Conservation (phyloP, 768 basidiomycete genomes). For the Psilocybe azurescens region DNA sequence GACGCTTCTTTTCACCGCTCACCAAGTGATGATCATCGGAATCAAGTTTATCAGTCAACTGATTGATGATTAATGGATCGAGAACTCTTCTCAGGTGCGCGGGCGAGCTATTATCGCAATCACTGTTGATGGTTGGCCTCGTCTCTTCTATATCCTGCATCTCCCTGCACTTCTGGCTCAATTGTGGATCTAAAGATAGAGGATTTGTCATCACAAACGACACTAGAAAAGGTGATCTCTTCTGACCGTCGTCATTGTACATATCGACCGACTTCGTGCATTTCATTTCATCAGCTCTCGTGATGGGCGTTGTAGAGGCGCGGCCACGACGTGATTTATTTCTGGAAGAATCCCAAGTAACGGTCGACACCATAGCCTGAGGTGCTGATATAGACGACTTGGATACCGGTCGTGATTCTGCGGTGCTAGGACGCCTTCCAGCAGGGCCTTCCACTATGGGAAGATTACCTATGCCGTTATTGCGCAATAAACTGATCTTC, state of each 20-base stretch:
- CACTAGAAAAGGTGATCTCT: neutral
- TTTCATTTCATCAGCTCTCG: neutral
- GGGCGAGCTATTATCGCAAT: neutral
- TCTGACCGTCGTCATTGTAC: slow-evolving; percentile 2
- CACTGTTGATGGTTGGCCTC: neutral
- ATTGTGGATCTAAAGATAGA: slow-evolving; percentile 14
- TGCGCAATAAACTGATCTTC: slow-evolving; percentile 17
- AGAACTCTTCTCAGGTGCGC: neutral
- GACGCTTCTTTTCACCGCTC: neutral
- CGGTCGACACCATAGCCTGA: slow-evolving; percentile 12
- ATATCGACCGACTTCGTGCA: neutral
- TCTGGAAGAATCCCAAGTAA: slow-evolving; percentile 8
- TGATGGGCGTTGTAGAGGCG: slow-evolving; percentile 1
- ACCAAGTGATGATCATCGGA: slow-evolving; percentile 6
- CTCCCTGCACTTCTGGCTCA: neutral
- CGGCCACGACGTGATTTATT: slow-evolving; percentile 9
- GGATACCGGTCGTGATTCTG: slow-evolving; percentile 10
- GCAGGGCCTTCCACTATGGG: neutral
- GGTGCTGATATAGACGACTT: slow-evolving; percentile 23
- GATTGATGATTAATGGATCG: neutral
- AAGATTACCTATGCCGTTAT: neutral
- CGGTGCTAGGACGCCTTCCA: slow-evolving; percentile 2
- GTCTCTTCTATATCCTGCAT: neutral
- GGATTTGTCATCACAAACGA: slow-evolving; percentile 1
- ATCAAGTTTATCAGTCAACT: slow-evolving; percentile 7